phyloP scores from a whole-genome alignment of 225 moss, liverwort and hornwort genomes.

The Anthoceros angustus region DNA sequence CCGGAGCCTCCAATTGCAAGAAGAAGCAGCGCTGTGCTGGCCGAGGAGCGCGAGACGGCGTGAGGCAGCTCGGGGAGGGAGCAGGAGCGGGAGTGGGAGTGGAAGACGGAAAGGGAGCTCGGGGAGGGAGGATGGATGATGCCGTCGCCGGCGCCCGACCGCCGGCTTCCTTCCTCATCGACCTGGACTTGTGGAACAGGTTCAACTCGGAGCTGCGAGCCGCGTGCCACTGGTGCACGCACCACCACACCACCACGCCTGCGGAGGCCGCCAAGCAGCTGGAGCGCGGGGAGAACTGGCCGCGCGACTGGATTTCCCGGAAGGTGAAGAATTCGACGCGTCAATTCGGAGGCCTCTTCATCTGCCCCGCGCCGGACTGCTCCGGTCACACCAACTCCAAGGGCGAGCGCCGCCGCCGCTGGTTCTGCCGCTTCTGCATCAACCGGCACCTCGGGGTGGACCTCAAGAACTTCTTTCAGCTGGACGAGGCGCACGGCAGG shows the following conservation, averaged over 20 bases:
- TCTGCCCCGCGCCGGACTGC: conserved; percentile 52
- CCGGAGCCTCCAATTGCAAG: too few relatives aligned
- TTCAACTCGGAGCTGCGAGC: conserved; percentile 53
- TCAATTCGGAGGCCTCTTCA: conserved; percentile 49
- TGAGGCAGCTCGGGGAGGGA: too few relatives aligned
- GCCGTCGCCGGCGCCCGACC: conserved; percentile 32
- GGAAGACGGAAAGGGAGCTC: too few relatives aligned
- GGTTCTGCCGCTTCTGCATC: conserved; percentile 49
- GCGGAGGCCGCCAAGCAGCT: conserved; percentile 63
- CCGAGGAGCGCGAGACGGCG: too few relatives aligned
- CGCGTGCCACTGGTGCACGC: conserved; percentile 56
- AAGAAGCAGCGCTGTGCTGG: too few relatives aligned
- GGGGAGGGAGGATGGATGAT: conserved; percentile 44
- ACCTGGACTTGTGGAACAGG: conserved; percentile 51
- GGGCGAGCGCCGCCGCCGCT: conserved; percentile 33
- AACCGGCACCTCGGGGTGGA: conserved; percentile 44
- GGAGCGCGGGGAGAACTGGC: conserved; percentile 48
- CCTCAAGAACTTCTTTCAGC: conserved; percentile 52
- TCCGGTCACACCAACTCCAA: conserved; percentile 54
- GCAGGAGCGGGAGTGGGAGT: too few relatives aligned
- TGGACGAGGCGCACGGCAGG: conserved; percentile 54
- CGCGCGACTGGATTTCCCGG: conserved; percentile 63
- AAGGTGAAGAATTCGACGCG: conserved; percentile 59
- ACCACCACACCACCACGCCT: conserved; percentile 60
- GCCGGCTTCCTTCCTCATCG: conserved; percentile 65